Evolutionary conservation across 2,329 filamentous ascomycete genomes (phyloP), one percentile per base, ranked within the genome.

Genomic region (Pyrenochaeta sp.): DNA sequence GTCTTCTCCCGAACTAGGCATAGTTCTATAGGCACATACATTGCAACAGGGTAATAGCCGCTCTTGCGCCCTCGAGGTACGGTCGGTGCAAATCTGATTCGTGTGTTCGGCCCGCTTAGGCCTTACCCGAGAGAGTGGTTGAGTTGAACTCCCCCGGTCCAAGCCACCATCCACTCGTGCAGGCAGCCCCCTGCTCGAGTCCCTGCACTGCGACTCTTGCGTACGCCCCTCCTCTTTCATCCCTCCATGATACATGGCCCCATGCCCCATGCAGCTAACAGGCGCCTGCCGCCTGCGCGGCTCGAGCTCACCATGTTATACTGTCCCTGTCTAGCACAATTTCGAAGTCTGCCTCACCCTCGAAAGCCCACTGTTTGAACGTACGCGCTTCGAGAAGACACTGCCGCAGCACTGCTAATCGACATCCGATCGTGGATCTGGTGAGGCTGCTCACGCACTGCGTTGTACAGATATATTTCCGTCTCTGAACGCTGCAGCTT

Each of bases 281-380:
- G 68, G 66, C 74, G 74, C 75, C 64, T 72, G 69, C 73, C 68
- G 68, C 67, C 62, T 56, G 61, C 61, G 67, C 69, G 71, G 71
- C 72, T 74, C 65, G 72, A 69, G 64, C 64, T 66, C 52, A 55
- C 50, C 56, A 60, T 62, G 60, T 61, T 63, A 62, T 68, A 63
- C 58, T 61, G 51, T 62, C 67, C 65, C 54, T 68, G 66, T 63
- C 60, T 70, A 64, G 65, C 61, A 70, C 71, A 68, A 70, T 75
- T 62, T 72, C 69, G 68, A 67, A 73, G 66, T 77, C 75, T 76
- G 75, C 75, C 75, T 77, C 65, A 72, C 68, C 63, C 59, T 66
- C 62, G 71, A 69, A 67, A 72, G 65, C 71, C 68, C 66, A 72
- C 62, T 62, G 45, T 67, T 61, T 61, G 65, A 70, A 71, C 60